These are phyloP conservation scores for Diaporthe sp. DNA, from an alignment of 2,329 filamentous ascomycete genomes.

Conservation along the genomic window DNA sequence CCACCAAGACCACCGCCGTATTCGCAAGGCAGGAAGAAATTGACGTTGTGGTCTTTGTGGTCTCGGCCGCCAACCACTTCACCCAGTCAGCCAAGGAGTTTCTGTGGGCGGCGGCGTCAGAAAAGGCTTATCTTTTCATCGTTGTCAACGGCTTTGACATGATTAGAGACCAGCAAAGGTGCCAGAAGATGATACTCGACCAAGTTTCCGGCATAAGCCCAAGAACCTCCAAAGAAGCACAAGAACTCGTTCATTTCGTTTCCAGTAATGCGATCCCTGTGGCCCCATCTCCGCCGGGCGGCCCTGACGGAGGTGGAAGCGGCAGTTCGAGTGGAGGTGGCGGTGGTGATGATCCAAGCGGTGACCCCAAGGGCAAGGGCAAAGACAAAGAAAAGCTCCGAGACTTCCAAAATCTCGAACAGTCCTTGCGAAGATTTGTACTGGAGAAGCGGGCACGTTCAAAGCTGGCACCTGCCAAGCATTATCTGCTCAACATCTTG, in stretches of 20 bases:
- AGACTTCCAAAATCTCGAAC: conserved; percentile 92
- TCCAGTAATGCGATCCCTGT: conserved; percentile 96
- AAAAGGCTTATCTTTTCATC: conserved; percentile 99
- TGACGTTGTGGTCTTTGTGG: conserved; percentile 98
- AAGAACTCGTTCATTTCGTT: conserved; percentile 96
- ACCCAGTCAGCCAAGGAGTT: conserved; percentile 98
- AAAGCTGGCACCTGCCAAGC: conserved; percentile 95
- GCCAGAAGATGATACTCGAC: conserved; percentile 92
- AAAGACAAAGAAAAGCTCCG: conserved; percentile 90
- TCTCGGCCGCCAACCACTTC: conserved; percentile 97
- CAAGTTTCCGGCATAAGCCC: conserved; percentile 92
- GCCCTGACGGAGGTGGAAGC: conserved; percentile 67
- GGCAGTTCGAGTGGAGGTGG: conserved; percentile 67
- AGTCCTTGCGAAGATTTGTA: conserved; percentile 91
- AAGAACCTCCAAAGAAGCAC: conserved; percentile 90
- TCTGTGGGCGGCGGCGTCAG: conserved; percentile 92
- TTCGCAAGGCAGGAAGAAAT: conserved; percentile 99
- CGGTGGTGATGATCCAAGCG: conserved; percentile 69
- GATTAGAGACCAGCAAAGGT: conserved; percentile 91
- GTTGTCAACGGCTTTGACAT: conserved; percentile 98
- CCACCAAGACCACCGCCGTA: conserved; percentile 95
- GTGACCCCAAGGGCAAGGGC: conserved; percentile 80
- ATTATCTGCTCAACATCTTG: conserved; percentile 93
- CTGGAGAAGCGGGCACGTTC: conserved; percentile 95
- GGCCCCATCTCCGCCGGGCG: conserved; percentile 69